phyloP scores from a whole-genome alignment of 305 asterid species.

The Fraxinus velutina region DNA sequence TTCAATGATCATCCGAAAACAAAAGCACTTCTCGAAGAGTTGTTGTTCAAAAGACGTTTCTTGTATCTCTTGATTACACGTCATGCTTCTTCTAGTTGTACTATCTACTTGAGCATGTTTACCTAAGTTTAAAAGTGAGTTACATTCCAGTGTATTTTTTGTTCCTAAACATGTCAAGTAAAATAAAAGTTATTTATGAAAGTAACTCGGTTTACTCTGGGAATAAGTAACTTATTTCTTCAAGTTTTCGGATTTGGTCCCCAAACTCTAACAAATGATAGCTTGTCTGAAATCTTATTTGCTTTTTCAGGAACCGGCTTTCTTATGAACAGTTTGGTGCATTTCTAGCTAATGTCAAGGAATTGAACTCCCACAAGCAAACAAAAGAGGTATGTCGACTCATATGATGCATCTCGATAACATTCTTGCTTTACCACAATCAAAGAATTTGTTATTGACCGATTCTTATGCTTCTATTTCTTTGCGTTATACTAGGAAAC shows the following conservation, averaged over 20 bases:
- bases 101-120: too few species aligned
- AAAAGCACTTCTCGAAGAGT: neutral
- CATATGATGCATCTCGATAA: neutral
- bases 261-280: neutral
- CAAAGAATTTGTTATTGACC: neutral
- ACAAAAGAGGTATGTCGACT: constrained; percentile 62
- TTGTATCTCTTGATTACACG: neutral
- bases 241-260: neutral
- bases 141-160: too few species aligned
- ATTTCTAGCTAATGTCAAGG: constrained; percentile 89
- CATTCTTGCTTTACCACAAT: neutral
- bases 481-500: constrained; percentile 52
- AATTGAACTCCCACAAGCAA: constrained; percentile 88
- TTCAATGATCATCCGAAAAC: neutral
- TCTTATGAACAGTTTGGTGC: constrained; percentile 92
- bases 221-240: neutral
- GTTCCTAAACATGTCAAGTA: neutral
- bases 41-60: neutral
- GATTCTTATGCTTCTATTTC: neutral
- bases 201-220: neutral
- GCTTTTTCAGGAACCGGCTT: constrained; percentile 57
- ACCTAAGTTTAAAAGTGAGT: too few species aligned
- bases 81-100: neutral
- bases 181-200: neutral
- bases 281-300: constrained; percentile 3